phyloP scores from a whole-genome alignment of 2,329 filamentous ascomycete genomes.

The Meredithiella fracta region DNA sequence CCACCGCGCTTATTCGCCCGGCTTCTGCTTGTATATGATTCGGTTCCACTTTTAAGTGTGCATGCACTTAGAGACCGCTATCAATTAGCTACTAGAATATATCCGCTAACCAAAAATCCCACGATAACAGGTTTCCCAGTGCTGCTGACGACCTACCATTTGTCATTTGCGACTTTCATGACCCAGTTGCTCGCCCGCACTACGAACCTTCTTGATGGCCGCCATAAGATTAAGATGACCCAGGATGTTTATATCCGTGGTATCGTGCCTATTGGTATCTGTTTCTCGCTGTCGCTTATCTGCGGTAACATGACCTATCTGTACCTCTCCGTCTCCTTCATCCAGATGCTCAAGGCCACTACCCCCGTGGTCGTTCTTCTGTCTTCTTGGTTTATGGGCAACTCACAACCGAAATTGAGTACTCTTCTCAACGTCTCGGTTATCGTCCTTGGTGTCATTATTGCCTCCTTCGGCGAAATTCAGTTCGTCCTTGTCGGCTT shows the following conservation, averaged over 20 bases:
- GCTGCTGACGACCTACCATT: conserved; percentile 89
- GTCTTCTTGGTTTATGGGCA: conserved; percentile 73
- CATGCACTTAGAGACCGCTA: not conserved
- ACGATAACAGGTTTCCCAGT: conserved; percentile 47
- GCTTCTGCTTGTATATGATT: not conserved
- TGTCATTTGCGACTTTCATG: conserved; percentile 82
- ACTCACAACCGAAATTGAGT: conserved; percentile 68
- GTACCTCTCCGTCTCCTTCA: conserved; percentile 89
- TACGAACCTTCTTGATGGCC: conserved; percentile 76
- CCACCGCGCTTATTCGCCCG: not conserved
- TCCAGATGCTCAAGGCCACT: conserved; percentile 98
- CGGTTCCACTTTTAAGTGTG: not conserved
- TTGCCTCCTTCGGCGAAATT: conserved; percentile 91
- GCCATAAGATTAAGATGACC: conserved; percentile 95
- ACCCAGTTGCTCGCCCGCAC: conserved; percentile 86
- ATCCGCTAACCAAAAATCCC: conserved; percentile 21
- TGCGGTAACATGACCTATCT: conserved; percentile 93
- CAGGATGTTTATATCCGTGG: conserved; percentile 81
- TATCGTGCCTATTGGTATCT: conserved; percentile 85
- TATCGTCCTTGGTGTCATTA: conserved; percentile 86
- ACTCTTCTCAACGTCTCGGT: conserved; percentile 84
- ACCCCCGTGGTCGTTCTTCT: conserved; percentile 87
- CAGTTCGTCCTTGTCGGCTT: conserved; percentile 73
- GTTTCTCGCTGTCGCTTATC: conserved; percentile 92
- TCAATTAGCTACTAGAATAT: not conserved